These are phyloP conservation scores for Linanthus parryae DNA, from an alignment of 148 eudicot genomes.

Conservation along the genomic window DNA sequence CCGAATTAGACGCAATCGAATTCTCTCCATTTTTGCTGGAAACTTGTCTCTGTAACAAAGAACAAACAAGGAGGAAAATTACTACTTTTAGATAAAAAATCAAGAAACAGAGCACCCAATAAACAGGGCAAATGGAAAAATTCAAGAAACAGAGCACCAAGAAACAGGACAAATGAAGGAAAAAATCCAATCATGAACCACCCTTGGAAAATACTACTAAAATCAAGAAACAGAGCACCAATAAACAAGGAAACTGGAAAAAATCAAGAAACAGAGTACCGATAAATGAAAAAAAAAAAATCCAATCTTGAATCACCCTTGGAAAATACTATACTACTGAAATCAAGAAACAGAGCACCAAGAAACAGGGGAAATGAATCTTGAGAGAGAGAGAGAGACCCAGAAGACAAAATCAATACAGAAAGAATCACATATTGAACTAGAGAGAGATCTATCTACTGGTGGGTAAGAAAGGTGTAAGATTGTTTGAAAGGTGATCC, in stretches of 20 bases:
- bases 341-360: not conserved
- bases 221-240: not conserved
- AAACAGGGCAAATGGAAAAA: not conserved
- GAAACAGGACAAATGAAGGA: not conserved
- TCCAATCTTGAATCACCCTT: not conserved
- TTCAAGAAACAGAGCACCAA: not conserved
- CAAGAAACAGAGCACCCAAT: not conserved
- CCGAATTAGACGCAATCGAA: constrained; percentile 6
- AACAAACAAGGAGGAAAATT: not conserved
- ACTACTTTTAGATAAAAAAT: not conserved
- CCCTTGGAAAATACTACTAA: not conserved
- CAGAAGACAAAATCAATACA: not conserved
- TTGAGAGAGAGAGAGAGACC: not conserved
- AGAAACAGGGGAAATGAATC: not conserved
- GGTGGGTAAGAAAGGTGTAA: not conserved
- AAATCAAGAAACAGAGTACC: not conserved
- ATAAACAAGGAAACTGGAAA: not conserved
- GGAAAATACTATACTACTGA: no score
- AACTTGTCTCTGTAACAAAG: not conserved
- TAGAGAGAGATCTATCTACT: not conserved
- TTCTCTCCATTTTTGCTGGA: constrained; percentile 4
- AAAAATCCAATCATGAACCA: not conserved
- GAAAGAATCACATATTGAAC: not conserved
- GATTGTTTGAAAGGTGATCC: not conserved
- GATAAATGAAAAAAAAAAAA: not conserved